Percentiles rank a stretch among this genome's conserved stretches.
Evolutionary conservation across 2,329 filamentous ascomycete species (phyloP).

Genomic region (Diaporthe vexans): DNA sequence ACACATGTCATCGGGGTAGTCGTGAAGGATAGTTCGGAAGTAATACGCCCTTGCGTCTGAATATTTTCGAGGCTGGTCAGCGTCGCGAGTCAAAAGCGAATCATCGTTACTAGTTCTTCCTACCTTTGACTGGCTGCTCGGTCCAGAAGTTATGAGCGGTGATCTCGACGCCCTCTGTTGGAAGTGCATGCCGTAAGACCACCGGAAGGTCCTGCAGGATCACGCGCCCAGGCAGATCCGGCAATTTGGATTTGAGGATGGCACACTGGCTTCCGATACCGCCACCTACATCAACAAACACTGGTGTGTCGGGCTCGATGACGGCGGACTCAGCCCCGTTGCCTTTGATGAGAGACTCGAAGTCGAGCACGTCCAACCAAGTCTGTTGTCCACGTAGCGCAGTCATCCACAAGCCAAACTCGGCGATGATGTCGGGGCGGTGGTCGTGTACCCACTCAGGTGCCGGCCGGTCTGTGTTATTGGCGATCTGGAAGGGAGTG

Average conservation of each 20-base stretch:
- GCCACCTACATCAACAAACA: conserved; percentile 34
- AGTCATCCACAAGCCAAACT: conserved; percentile 43
- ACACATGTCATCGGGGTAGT: conserved; percentile 50
- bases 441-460: conserved; percentile 39
- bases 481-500: conserved; percentile 28
- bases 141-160: conserved; percentile 32
- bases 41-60: conserved; percentile 48
- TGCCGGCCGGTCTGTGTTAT: conserved; percentile 41
- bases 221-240: conserved; percentile 15
- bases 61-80: conserved; percentile 41
- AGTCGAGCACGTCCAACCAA: conserved; percentile 43
- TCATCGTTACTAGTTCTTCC: background rate
- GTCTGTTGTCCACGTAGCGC: conserved; percentile 36
- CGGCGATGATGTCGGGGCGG: conserved; percentile 40
- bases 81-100: background rate
- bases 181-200: background rate
- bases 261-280: conserved; percentile 33
- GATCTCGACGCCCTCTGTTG: conserved; percentile 32
- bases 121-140: conserved; percentile 34
- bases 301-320: background rate
- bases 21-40: conserved; percentile 52
- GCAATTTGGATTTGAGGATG: background rate
- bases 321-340: background rate
- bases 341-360: conserved; percentile 30
- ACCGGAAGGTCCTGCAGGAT: conserved; percentile 30